These are phyloP conservation scores for Biscutella laevigata DNA, from an alignment of 441 rosid genomes.

Conservation along the genomic window DNA sequence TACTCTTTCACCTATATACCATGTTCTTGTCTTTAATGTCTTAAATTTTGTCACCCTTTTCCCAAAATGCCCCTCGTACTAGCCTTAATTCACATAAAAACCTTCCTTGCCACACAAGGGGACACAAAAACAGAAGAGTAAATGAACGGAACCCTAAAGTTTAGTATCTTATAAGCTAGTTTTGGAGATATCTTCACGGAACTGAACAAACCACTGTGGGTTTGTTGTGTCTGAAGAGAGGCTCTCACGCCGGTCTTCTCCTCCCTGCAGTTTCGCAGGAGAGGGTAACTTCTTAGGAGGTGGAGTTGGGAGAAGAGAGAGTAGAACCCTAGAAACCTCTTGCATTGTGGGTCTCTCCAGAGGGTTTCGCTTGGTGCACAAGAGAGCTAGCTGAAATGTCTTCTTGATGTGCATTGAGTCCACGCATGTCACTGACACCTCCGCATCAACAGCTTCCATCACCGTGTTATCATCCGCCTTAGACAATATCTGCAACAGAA, in stretches of 20 bases:
- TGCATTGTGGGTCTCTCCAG: constrained; percentile 81
- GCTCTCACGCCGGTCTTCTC: constrained; percentile 26
- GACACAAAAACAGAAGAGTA: neutral
- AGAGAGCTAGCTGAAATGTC: constrained; percentile 66
- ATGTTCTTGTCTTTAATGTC: constrained; percentile 18
- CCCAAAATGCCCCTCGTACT: constrained; percentile 12
- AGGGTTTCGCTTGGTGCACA: constrained; percentile 67
- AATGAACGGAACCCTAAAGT: neutral
- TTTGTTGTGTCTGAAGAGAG: constrained; percentile 9
- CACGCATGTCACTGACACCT: constrained; percentile 72
- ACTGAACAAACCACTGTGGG: constrained; percentile 65
- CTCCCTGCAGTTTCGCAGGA: constrained; percentile 22
- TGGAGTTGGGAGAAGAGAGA: constrained; percentile 53
- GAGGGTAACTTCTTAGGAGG: constrained; percentile 33
- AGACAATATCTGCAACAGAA: constrained; percentile 42
- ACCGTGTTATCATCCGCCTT: constrained; percentile 66
- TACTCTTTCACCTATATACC: constrained; percentile 11
- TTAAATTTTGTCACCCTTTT: neutral
- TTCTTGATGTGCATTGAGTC: constrained; percentile 52
- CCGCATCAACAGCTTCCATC: constrained; percentile 84
- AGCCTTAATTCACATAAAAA: constrained; percentile 6
- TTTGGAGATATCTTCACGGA: constrained; percentile 59
- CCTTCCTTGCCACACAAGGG: constrained; percentile 15
- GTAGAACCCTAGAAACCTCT: constrained; percentile 65
- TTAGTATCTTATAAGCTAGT: constrained; percentile 33